Percentiles rank a stretch among this genome's conserved stretches.
phyloP scores from a whole-genome alignment of 768 basidiomycete genomes.

The Rhizopogon roseolus region DNA sequence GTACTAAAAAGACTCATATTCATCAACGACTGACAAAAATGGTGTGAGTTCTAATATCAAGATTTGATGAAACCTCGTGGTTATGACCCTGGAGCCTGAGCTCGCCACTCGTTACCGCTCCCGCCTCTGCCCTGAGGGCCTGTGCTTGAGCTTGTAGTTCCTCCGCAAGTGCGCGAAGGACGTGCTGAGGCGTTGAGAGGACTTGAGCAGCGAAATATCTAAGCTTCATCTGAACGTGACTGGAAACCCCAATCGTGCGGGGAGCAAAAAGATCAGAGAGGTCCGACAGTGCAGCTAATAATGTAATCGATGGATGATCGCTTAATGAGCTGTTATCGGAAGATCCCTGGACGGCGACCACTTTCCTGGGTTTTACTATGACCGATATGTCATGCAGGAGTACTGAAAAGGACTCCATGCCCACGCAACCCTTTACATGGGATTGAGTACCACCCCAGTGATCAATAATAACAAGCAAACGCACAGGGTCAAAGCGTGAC shows the following conservation, averaged over 20 bases:
- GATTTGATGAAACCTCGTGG: neutral
- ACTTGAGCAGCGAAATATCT: constrained; percentile 67
- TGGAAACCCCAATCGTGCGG: constrained; percentile 20
- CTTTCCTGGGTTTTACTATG: constrained; percentile 44
- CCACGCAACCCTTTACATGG: constrained; percentile 24
- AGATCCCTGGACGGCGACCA: constrained; percentile 11
- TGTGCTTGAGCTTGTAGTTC: constrained; percentile 24
- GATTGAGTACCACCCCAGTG: constrained; percentile 8
- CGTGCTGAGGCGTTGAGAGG: constrained; percentile 38
- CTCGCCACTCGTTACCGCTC: neutral
- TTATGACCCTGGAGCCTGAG: neutral
- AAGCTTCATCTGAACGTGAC: constrained; percentile 54
- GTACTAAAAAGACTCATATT: too few species aligned
- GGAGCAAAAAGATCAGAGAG: constrained; percentile 15
- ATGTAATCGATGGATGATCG: constrained; percentile 11
- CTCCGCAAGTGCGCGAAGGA: constrained; percentile 37
- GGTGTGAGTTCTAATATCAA: neutral
- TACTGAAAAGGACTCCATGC: constrained; percentile 40
- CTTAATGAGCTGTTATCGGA: neutral
- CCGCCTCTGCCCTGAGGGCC: neutral
- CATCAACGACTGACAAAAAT: neutral
- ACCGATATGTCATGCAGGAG: constrained; percentile 52
- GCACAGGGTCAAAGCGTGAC: constrained; percentile 50
- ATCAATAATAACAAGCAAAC: constrained; percentile 2
- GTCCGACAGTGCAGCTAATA: constrained; percentile 25